These are phyloP conservation scores for Beauveria scarabaeidicola DNA, from an alignment of 2,329 filamentous ascomycete genomes.

Conservation along the genomic window DNA sequence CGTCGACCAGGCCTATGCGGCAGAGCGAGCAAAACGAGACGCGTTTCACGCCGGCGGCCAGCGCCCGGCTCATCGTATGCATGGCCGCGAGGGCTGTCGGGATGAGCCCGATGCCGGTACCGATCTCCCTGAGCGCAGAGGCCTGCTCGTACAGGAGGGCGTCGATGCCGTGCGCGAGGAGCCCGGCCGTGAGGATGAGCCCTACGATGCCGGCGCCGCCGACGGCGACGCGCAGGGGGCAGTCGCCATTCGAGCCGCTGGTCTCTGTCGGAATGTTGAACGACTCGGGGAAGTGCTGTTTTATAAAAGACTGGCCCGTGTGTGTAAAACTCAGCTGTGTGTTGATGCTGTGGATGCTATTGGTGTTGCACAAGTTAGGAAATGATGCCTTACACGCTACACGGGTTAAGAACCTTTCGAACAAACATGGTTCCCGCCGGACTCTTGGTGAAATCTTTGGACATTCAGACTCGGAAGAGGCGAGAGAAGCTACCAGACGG, in stretches of 20 bases:
- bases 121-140: slow-evolving; percentile 34
- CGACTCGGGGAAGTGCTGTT: too few relatives aligned
- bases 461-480: too few relatives aligned
- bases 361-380: too few relatives aligned
- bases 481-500: too few relatives aligned
- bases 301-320: too few relatives aligned
- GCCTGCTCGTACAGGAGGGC: slow-evolving; percentile 41
- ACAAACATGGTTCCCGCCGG: too few relatives aligned
- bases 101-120: slow-evolving; percentile 43
- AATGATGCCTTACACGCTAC: too few relatives aligned
- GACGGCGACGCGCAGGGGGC: slow-evolving; percentile 30
- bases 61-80: slow-evolving; percentile 22
- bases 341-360: too few relatives aligned
- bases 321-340: too few relatives aligned
- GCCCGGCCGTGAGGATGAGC: slow-evolving; percentile 37
- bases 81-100: slow-evolving; percentile 43
- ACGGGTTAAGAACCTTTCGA: too few relatives aligned
- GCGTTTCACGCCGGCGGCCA: slow-evolving; percentile 28
- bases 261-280: too few relatives aligned
- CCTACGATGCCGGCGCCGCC: slow-evolving; percentile 45
- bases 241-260: not conserved
- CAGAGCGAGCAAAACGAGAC: slow-evolving; percentile 23
- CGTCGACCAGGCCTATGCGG: not conserved
- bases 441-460: too few relatives aligned
- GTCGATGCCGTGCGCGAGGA: slow-evolving; percentile 32